Conservation (phyloP, 352 stramenopile genomes). For the Phytophthora pisi region DNA sequence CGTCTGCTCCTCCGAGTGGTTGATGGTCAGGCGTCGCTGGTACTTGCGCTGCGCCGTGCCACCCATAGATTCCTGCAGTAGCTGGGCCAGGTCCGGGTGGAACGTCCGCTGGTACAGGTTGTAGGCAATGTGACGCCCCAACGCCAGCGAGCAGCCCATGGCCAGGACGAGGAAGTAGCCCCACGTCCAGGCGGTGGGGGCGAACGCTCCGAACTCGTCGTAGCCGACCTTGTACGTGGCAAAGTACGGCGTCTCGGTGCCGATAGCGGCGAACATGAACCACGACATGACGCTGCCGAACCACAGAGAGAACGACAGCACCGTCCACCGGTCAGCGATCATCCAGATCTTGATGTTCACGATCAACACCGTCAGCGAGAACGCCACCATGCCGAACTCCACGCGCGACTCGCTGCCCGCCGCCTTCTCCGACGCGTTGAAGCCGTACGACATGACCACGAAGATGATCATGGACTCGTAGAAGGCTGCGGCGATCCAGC, state of each 20-base stretch:
- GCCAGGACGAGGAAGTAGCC: constrained; percentile 72
- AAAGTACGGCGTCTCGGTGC: constrained; percentile 64
- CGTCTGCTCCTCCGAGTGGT: constrained; percentile 74
- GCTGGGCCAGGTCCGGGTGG: constrained; percentile 67
- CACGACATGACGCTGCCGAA: constrained; percentile 70
- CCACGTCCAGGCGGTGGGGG: constrained; percentile 53
- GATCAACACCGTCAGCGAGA: constrained; percentile 93
- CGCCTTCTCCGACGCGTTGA: constrained; percentile 64
- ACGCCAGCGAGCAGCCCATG: constrained; percentile 70
- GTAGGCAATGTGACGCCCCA: constrained; percentile 77
- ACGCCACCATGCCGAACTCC: constrained; percentile 88
- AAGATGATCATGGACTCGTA: constrained; percentile 86
- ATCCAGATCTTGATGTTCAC: constrained; percentile 95
- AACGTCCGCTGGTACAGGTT: constrained; percentile 86
- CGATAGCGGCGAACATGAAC: constrained; percentile 69
- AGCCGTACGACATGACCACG: constrained; percentile 78
- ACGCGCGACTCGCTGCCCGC: constrained; percentile 76
- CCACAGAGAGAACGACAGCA: constrained; percentile 62
- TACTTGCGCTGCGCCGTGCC: constrained; percentile 30
- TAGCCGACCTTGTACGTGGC: constrained; percentile 74
- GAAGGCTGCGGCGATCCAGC: constrained; percentile 79
- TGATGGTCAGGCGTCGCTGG: constrained; percentile 70
- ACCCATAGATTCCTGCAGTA: constrained; percentile 69
- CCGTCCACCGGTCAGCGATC: constrained; percentile 82
- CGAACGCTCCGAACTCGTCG: constrained; percentile 79